phyloP scores from a whole-genome alignment of 192 early-diverging fungal genomes.

The Piromyces finnis region DNA sequence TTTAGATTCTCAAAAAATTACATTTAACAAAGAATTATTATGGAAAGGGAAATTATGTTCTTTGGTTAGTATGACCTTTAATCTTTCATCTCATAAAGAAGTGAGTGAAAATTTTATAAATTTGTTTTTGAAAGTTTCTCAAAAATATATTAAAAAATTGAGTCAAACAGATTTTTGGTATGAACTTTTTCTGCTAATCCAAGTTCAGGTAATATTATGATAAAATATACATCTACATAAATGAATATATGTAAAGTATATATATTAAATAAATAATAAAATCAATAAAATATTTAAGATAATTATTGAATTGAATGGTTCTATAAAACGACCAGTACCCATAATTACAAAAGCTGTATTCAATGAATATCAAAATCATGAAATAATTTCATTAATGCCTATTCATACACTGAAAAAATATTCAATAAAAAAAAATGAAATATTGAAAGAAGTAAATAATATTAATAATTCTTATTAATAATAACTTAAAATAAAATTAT shows the following conservation, averaged over 20 bases:
- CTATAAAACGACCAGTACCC: background rate
- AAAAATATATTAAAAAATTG: background rate
- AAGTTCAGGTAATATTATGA: background rate
- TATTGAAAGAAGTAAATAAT: background rate
- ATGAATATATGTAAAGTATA: too few species aligned
- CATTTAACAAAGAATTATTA: background rate
- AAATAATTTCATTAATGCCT: background rate
- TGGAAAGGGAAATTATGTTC: background rate
- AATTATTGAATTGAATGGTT: background rate
- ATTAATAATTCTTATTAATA: too few species aligned
- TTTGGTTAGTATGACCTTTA: background rate
- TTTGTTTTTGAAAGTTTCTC: background rate
- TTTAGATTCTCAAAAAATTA: background rate
- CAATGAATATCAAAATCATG: background rate
- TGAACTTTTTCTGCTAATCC: background rate
- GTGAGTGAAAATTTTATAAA: background rate
- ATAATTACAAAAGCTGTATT: background rate
- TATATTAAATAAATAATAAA: too few species aligned
- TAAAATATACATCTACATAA: too few species aligned
- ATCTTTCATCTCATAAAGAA: background rate
- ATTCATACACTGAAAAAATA: background rate
- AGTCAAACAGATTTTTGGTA: background rate
- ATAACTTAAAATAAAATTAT: too few species aligned
- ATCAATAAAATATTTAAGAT: too few species aligned
- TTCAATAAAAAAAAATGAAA: background rate